Percentiles rank a stretch among this genome's conserved stretches.
Evolutionary conservation across 139 green algal species (phyloP).

Genomic region (Deuterostichococcus epilithicus): DNA sequence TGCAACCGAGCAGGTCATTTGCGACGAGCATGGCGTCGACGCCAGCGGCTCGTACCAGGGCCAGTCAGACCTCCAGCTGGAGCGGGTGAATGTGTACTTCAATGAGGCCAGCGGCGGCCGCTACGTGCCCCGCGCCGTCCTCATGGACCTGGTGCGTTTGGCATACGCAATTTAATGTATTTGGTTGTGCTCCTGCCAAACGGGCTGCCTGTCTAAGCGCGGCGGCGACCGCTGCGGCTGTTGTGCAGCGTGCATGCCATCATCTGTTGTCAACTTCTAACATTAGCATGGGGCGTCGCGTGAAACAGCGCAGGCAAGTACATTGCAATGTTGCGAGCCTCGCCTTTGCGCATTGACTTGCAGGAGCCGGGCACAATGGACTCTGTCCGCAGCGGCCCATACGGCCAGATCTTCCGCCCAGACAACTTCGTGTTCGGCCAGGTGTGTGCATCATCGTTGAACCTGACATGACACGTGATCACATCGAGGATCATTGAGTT

Average conservation of each 20-base stretch:
- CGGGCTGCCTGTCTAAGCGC: no score
- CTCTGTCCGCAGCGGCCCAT: constrained; percentile 91
- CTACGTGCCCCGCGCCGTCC: constrained; percentile 95
- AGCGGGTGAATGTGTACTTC: constrained; percentile 99
- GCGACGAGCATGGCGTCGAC: constrained; percentile 88
- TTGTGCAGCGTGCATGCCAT: no score
- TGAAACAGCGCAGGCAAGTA: no score
- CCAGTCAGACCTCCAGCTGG: constrained; percentile 95
- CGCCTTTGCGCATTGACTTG: no score
- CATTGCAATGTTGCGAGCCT: no score
- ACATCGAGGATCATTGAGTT: background rate
- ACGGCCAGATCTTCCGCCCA: constrained; percentile 88
- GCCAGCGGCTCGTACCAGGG: constrained; percentile 90
- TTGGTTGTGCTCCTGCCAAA: no score
- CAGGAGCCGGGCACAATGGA: constrained; percentile 97
- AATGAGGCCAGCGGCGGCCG: constrained; percentile 97
- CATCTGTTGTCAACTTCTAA: no score
- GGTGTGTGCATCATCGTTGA: background rate
- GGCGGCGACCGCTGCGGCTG: no score
- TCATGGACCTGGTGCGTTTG: constrained; percentile 86
- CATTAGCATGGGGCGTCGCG: no score
- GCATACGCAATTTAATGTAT: constrained; percentile 2
- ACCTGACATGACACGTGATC: no score
- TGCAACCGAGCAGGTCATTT: constrained; percentile 59
- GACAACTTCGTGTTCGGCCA: constrained; percentile 98